These are phyloP conservation scores for Saturnispora zaruensis DNA, from an alignment of 805 yeast species.

Conservation along the genomic window DNA sequence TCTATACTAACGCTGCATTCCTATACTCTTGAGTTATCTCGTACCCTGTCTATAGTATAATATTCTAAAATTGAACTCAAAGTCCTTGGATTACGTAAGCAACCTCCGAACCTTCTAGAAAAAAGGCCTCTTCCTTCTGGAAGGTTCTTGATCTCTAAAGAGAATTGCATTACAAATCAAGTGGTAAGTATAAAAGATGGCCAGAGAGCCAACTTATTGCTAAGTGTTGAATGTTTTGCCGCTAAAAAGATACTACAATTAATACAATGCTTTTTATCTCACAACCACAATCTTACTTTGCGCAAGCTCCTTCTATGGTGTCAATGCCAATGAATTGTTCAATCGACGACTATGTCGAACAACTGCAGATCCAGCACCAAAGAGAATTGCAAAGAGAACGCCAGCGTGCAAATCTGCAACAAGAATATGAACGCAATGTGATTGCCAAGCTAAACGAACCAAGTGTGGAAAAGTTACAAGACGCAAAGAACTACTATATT, in stretches of 20 bases:
- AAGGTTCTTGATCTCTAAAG: constrained; percentile 2
- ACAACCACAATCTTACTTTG: constrained; percentile 11
- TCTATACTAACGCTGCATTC: constrained; percentile 69
- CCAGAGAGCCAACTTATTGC: background rate
- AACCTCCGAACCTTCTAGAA: background rate
- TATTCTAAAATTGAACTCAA: background rate
- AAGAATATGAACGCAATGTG: constrained; percentile 8
- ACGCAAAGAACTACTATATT: constrained; percentile 19
- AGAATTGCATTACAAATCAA: background rate
- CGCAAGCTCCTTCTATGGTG: background rate
- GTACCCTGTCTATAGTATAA: background rate
- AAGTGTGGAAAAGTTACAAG: constrained; percentile 13
- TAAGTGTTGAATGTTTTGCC: too few relatives aligned
- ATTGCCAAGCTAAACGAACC: constrained; percentile 10
- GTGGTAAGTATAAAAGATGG: background rate
- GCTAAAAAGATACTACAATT: background rate
- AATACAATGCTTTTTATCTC: constrained; percentile 17
- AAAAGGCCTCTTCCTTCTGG: background rate
- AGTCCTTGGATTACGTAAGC: background rate
- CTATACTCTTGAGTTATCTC: constrained; percentile 32
- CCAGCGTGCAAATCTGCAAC: constrained; percentile 6
- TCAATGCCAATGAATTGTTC: background rate
- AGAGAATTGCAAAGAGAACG: constrained; percentile 1
- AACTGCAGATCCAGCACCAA: background rate
- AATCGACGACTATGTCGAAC: background rate